These are phyloP conservation scores for Aspergillus flavus DNA, from an alignment of 2,329 filamentous ascomycete genomes.

Conservation along the genomic window DNA sequence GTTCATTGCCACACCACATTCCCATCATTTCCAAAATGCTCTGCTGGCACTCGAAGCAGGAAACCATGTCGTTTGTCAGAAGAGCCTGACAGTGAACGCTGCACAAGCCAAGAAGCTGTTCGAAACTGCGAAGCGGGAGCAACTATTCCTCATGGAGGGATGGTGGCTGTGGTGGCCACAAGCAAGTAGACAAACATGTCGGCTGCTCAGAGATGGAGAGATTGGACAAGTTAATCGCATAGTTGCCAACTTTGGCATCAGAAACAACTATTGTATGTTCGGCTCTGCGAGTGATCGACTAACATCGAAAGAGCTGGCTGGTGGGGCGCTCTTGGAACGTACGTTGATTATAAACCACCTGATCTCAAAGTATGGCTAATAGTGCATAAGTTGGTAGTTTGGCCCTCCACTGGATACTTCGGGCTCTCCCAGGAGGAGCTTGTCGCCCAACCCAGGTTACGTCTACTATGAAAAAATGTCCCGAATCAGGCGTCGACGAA, in stretches of 20 bases:
- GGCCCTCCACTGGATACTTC: conserved; percentile 70
- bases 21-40: conserved; percentile 81
- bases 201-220: conserved; percentile 46
- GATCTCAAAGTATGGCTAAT: background rate
- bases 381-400: conserved; percentile 66
- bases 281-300: conserved; percentile 53
- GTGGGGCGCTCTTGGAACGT: conserved; percentile 71
- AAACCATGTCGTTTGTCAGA: conserved; percentile 83
- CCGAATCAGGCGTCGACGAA: conserved; percentile 58
- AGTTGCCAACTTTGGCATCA: conserved; percentile 43
- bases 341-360: background rate
- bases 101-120: conserved; percentile 69
- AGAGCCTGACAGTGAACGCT: conserved; percentile 77
- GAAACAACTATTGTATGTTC: conserved; percentile 23
- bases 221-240: conserved; percentile 56
- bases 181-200: conserved; percentile 57
- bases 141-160: conserved; percentile 73
- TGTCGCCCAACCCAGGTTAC: conserved; percentile 6
- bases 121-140: conserved; percentile 68
- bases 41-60: conserved; percentile 76
- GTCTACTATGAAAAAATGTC: conserved; percentile 50
- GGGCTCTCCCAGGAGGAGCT: conserved; percentile 9
- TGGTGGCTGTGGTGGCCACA: conserved; percentile 78
- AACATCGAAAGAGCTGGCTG: conserved; percentile 73
- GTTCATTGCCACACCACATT: conserved; percentile 82